Base-by-base conservation (phyloP, 192 early-diverging fungal species). In the Linnemannia zychae region DNA sequence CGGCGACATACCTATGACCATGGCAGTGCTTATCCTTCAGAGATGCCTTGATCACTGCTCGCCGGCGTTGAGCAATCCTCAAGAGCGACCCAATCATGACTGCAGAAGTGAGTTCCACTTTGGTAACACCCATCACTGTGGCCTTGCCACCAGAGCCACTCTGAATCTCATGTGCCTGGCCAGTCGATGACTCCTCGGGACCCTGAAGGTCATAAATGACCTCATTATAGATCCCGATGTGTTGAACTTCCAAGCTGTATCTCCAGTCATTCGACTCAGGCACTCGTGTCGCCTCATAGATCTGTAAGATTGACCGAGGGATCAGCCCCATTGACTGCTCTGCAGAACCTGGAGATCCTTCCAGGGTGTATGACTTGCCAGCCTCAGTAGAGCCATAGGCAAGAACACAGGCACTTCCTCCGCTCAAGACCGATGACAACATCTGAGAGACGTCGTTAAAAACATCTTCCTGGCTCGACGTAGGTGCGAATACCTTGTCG, bases 341-440 rank as follows among this genome's bases (percentile, higher is more conserved):
- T 24, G 38, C 17, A 12, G 44, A 9, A 12, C 24, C 47, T 7
- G 46, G 18, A 22, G 67, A 9, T 2, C 71, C 71, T 17, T 48
- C 71, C 7, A 72, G 38, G 11, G 71, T 72, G 15, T 72, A 49
- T n/a, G 71, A 44, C 46, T 72, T 72, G 44, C 71, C 71, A 7
- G 37, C 49, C 11, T 24, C 0, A 2, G 38, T 49, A 24, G 18
- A 15, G 4, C 71, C 71, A 72, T 72, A 72, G 3, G 47, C 47
- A 18, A 72, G 33, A 17, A 72, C 46, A 48, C 44, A 48, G 13
- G 71, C 40, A 28, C 17, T 72, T 0, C 37, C 38, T 24, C 71
- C 71, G 47, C 15, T 49, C 15, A 72, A 13, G n/a, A 44, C 7
- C 11, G 71, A 44, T 20, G 34, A n/a, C 4, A 72, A 7, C 44